phyloP scores from a whole-genome alignment of 139 green algal genomes.

The Chlorella vulgaris region DNA sequence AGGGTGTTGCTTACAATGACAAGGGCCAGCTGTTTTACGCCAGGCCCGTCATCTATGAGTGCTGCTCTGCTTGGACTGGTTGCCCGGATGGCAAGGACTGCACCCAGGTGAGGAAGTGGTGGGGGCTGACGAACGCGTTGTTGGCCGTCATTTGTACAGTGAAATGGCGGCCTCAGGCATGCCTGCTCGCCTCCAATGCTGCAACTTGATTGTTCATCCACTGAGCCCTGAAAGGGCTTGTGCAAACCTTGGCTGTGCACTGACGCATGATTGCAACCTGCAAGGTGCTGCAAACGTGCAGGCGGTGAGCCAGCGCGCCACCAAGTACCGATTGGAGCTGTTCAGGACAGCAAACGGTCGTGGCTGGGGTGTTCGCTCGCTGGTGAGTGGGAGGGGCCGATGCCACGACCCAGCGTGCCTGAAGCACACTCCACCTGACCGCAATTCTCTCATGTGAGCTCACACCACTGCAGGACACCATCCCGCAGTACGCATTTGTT shows the following conservation, averaged over 20 bases:
- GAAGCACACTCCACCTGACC: neutral
- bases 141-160: no score
- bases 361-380: constrained; percentile 62
- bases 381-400: constrained; percentile 17
- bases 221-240: no score
- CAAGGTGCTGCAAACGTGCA: no score
- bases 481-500: constrained; percentile 48
- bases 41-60: constrained; percentile 50
- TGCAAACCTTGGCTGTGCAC: no score
- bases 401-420: neutral
- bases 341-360: constrained; percentile 46
- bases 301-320: constrained; percentile 35
- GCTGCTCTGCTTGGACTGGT: constrained; percentile 41
- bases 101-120: constrained; percentile 15
- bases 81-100: constrained; percentile 44
- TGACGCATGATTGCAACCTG: no score
- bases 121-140: neutral
- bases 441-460: neutral
- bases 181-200: no score
- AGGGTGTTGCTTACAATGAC: constrained; percentile 57
- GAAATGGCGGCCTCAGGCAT: no score
- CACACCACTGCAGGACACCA: constrained; percentile 41
- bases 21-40: constrained; percentile 9
- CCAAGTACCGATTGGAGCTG: constrained; percentile 56
- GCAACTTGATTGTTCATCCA: no score